These are phyloP conservation scores for Cupressus sempervirens DNA, from an alignment of 75 land plant genomes.

Conservation along the genomic window DNA sequence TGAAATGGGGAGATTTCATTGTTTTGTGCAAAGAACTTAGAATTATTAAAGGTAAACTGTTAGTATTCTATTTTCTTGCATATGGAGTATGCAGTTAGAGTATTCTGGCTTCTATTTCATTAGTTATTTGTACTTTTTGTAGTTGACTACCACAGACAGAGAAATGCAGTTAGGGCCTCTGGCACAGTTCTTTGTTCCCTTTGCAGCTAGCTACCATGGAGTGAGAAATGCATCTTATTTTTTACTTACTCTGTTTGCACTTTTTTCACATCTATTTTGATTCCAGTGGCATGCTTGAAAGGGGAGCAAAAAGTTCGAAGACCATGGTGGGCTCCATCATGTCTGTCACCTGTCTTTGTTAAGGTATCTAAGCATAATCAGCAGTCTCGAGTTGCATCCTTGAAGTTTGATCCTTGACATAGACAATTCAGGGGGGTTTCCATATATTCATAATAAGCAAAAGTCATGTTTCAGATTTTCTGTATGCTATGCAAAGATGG, in stretches of 20 bases:
- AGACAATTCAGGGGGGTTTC: background rate
- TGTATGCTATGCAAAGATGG: background rate
- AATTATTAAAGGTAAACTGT: slow-evolving; percentile 19
- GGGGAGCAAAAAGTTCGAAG: slow-evolving; percentile 30
- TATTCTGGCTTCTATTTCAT: background rate
- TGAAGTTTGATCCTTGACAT: slow-evolving; percentile 30
- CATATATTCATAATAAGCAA: background rate
- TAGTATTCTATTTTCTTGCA: background rate
- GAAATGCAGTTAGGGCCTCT: background rate
- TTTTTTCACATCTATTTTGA: background rate
- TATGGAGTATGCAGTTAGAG: background rate
- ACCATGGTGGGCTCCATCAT: slow-evolving; percentile 41
- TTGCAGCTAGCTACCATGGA: background rate
- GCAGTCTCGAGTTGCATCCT: slow-evolving; percentile 31
- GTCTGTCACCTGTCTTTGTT: slow-evolving; percentile 23
- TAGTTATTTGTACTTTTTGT: background rate
- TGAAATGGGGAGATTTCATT: slow-evolving; percentile 40
- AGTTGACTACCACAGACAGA: background rate
- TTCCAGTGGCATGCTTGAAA: slow-evolving; percentile 28
- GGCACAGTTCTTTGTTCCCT: background rate
- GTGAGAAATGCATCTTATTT: background rate
- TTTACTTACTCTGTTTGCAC: background rate
- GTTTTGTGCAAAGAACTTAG: slow-evolving; percentile 28
- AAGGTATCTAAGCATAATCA: slow-evolving; percentile 31
- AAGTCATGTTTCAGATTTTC: background rate